Conservation (phyloP, 108 stramenopile genomes). For the Pseudonitzschia multiseries region DNA sequence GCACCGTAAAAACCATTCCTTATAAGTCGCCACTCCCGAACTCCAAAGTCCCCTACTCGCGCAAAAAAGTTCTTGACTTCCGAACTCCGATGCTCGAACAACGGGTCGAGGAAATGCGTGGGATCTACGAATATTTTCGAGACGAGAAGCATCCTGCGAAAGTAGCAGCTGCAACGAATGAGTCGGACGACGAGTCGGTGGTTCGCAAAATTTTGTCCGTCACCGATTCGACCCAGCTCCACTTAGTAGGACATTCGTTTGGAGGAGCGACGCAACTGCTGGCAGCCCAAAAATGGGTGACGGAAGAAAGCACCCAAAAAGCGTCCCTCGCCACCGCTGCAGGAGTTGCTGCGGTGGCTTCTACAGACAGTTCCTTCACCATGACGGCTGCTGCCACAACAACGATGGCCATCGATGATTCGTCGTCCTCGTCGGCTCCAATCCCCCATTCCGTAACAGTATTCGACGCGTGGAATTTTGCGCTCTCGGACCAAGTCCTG, state of each 20-base stretch:
- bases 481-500: slow-evolving; percentile 18
- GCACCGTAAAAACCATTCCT: slow-evolving; percentile 17
- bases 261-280: slow-evolving; percentile 45
- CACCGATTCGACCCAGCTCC: slow-evolving; percentile 22
- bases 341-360: neutral
- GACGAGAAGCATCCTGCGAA: neutral
- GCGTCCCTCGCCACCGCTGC: neutral
- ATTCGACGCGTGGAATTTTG: slow-evolving; percentile 34
- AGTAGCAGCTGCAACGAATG: neutral
- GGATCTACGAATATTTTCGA: slow-evolving; percentile 10
- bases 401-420: neutral
- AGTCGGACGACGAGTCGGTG: neutral
- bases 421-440: neutral
- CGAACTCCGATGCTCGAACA: slow-evolving; percentile 31
- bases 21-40: slow-evolving; percentile 17
- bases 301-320: neutral
- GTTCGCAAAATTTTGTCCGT: slow-evolving; percentile 19
- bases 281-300: slow-evolving; percentile 1
- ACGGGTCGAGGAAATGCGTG: slow-evolving; percentile 23
- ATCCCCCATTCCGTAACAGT: slow-evolving; percentile 23
- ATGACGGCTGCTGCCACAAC: neutral
- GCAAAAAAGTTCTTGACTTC: slow-evolving; percentile 34
- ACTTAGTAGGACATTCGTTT: slow-evolving; percentile 55
- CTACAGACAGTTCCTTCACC: neutral
- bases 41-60: slow-evolving; percentile 33